Evolutionary conservation across 306 rosid genomes (phyloP).

Genomic region (Bauhinia variegata): DNA sequence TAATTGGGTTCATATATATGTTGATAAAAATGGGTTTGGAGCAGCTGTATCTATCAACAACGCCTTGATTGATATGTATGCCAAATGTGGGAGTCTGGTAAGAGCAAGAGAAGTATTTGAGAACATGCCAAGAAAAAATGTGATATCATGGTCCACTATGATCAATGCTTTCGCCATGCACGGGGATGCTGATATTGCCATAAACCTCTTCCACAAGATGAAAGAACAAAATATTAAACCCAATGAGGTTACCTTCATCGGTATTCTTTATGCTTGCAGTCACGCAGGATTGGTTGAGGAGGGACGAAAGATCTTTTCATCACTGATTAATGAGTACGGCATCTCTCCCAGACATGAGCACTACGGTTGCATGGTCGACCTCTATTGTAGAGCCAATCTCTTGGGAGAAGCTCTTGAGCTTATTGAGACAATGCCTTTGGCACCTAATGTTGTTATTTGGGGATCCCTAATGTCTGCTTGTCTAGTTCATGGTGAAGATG

Average conservation of each 20-base stretch:
- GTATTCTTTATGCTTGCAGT: slow-evolving; percentile 90
- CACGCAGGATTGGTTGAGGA: slow-evolving; percentile 80
- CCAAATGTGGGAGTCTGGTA: slow-evolving; percentile 59
- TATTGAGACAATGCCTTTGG: slow-evolving; percentile 76
- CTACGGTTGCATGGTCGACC: slow-evolving; percentile 94
- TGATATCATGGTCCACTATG: slow-evolving; percentile 81
- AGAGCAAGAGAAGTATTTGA: slow-evolving; percentile 69
- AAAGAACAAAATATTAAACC: slow-evolving; percentile 58
- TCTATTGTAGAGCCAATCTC: slow-evolving; percentile 78
- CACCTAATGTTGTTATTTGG: slow-evolving; percentile 84
- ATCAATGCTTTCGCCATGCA: slow-evolving; percentile 80
- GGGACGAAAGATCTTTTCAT: slow-evolving; percentile 60
- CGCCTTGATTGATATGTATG: slow-evolving; percentile 84
- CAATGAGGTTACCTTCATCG: slow-evolving; percentile 78
- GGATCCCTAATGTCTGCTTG: slow-evolving; percentile 93
- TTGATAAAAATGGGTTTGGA: slow-evolving; percentile 59
- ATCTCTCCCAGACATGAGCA: slow-evolving; percentile 78
- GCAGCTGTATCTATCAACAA: slow-evolving; percentile 56
- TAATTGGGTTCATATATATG: slow-evolving; percentile 61
- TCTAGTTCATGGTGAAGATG: slow-evolving; percentile 61
- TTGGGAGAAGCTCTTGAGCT: slow-evolving; percentile 75
- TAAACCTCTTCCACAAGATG: slow-evolving; percentile 66
- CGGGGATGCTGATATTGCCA: slow-evolving; percentile 66
- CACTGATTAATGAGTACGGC: slow-evolving; percentile 62
- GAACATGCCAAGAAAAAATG: slow-evolving; percentile 65